Evolutionary conservation across 2,329 filamentous ascomycete species (phyloP), one percentile per base, ranked within the genome.

Genomic region (Ambrosiella beaveri): DNA sequence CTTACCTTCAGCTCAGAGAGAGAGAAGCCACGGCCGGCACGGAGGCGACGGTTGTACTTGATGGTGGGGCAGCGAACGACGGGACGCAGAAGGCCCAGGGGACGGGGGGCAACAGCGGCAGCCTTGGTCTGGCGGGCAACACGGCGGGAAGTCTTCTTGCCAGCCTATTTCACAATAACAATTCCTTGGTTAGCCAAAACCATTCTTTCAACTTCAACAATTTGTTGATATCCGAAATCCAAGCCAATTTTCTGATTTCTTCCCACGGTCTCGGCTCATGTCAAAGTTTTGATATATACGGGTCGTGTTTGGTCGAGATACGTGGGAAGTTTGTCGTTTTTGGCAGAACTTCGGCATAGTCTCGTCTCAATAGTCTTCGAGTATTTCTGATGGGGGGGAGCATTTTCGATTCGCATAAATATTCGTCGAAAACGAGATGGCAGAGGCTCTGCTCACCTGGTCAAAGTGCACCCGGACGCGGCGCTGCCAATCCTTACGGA

Each of bases 401-500:
- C 37, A 15, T 27, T 27, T 27, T 27, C 27, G 27, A 27, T 40
- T 52, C 45, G 51, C 54, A 54, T 49, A 60, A 55, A 53, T 49
- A 27, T 51, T 60, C 56, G 45, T 60, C 52, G 59, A 58, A 45
- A 47, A 54, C 56, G 56, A 56, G 56, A 56, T 60, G 56, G 52
- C 59, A 51, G 56, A 54, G 51, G 51, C 52, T 56, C 56, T 60
- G 52, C 59, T 60, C 56, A 95, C 91, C 89, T 97, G 93, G 82
- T 98, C 89, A 80, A 98, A 98, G 83, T 98, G 93, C 77, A 88
- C 87, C 78, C 89, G 88, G 73, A 98, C 93, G 79, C 90, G 88
- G 79, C 89, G 88, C 78, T 97, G 90, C 93, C 93, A 98, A 82
- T 98, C 90, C 88, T 95, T 96, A 79, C 88, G 90, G 88, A 95